phyloP scores from a whole-genome alignment of 805 yeast genomes.

The Brettanomyces anomalus region DNA sequence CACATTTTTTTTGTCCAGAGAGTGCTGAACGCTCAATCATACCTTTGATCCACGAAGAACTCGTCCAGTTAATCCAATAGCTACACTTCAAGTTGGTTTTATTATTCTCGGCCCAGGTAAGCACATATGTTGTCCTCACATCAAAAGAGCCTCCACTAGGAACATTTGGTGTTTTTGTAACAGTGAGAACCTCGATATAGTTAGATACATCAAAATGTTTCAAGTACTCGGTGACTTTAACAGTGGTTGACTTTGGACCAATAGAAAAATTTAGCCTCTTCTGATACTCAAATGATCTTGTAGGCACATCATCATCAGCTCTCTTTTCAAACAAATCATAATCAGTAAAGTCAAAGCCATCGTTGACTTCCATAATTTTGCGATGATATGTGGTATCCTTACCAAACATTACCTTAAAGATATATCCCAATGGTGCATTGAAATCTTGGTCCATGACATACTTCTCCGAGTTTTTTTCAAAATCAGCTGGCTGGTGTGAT shows the following conservation, averaged over 20 bases:
- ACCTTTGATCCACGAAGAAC: constrained; percentile 84
- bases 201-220: constrained; percentile 44
- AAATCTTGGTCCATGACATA: constrained; percentile 41
- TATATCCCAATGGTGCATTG: constrained; percentile 69
- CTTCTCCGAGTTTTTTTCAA: constrained; percentile 39
- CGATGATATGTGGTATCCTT: constrained; percentile 34
- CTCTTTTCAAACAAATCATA: constrained; percentile 32
- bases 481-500: constrained; percentile 29
- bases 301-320: constrained; percentile 25
- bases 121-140: constrained; percentile 61
- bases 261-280: constrained; percentile 73
- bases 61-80: constrained; percentile 82
- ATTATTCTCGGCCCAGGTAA: constrained; percentile 68
- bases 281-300: constrained; percentile 53
- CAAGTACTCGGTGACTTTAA: constrained; percentile 49
- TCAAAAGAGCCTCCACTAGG: constrained; percentile 84
- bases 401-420: constrained; percentile 67
- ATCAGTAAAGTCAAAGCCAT: constrained; percentile 36
- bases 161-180: constrained; percentile 82
- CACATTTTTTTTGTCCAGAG: constrained; percentile 67
- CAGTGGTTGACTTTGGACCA: constrained; percentile 87
- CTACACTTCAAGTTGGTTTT: constrained; percentile 53
- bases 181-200: constrained; percentile 50
- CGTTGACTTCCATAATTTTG: constrained; percentile 32
- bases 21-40: constrained; percentile 80